phyloP scores from a whole-genome alignment of 805 yeast genomes.

The Candida namnaoensis region DNA sequence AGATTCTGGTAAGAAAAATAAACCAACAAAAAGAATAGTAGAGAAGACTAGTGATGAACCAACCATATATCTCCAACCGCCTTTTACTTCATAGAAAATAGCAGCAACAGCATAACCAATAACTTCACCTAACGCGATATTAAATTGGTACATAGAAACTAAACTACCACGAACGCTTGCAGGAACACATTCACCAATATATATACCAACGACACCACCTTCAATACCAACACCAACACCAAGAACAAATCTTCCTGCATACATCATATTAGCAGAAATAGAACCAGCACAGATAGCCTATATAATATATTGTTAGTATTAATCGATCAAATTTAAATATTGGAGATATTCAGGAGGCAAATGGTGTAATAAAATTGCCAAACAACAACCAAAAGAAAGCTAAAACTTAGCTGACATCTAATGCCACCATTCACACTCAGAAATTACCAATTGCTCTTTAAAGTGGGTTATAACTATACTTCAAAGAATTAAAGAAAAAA shows the following conservation, averaged over 20 bases:
- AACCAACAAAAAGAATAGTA: neutral
- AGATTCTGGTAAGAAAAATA: slow-evolving; percentile 1
- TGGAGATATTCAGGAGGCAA: too few species aligned
- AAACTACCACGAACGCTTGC: slow-evolving; percentile 49
- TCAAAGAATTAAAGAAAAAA: too few species aligned
- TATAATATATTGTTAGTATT: too few species aligned
- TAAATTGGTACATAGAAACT: slow-evolving; percentile 56
- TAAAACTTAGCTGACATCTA: too few species aligned
- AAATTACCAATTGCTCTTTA: too few species aligned
- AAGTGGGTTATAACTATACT: too few species aligned
- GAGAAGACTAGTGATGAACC: slow-evolving; percentile 58
- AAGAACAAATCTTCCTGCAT: slow-evolving; percentile 49
- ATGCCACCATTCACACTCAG: too few species aligned
- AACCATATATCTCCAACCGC: slow-evolving; percentile 60
- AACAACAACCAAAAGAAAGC: too few species aligned
- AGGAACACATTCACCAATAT: slow-evolving; percentile 54
- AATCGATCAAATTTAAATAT: too few species aligned
- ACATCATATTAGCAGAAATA: slow-evolving; percentile 35
- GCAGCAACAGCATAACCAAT: slow-evolving; percentile 58
- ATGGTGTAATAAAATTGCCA: too few species aligned
- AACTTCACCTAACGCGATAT: slow-evolving; percentile 60
- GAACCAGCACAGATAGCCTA: slow-evolving; percentile 41
- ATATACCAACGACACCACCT: slow-evolving; percentile 57
- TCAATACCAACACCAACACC: slow-evolving; percentile 63
- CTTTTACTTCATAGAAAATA: slow-evolving; percentile 44